Percentiles rank a stretch among this genome's conserved stretches.
Conservation (phyloP, 1,139 yeast species). For the Blastobotrys buckinghamii region DNA sequence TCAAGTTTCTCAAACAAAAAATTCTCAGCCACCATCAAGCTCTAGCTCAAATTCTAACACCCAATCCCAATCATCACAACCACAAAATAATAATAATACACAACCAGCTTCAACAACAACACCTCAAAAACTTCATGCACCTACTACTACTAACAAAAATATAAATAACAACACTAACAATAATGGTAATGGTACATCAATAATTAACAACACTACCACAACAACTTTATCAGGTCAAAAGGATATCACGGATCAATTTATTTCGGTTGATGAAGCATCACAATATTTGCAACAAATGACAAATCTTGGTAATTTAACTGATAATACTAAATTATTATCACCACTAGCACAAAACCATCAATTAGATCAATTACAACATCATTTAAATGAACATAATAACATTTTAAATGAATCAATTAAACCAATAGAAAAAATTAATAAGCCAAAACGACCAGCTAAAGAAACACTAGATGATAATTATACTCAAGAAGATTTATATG, state of each 20-base stretch:
- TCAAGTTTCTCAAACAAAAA: no score
- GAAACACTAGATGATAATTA: conserved; percentile 1
- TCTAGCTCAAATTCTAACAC: no score
- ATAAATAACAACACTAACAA: background rate
- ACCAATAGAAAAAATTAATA: background rate
- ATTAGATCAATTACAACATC: background rate
- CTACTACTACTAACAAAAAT: background rate
- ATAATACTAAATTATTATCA: background rate
- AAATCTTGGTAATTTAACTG: conserved; percentile 1
- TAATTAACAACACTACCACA: background rate
- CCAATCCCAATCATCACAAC: no score
- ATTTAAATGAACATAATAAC: background rate
- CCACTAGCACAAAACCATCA: background rate
- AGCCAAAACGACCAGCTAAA: background rate
- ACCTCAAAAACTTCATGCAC: no score
- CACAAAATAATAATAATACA: no score
- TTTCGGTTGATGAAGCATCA: conserved; percentile 9
- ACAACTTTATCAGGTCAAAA: background rate
- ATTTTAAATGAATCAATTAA: background rate
- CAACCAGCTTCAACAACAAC: no score
- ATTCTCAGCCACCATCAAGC: no score
- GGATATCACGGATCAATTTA: background rate
- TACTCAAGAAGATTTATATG: background rate
- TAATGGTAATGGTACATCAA: background rate
- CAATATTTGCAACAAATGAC: conserved; percentile 9